A percentile compares a stretch with the other conserved stretches of the same genome.
Evolutionary conservation across 129 eudicot species (phyloP).

Genomic region (Flaveria trinervia): DNA sequence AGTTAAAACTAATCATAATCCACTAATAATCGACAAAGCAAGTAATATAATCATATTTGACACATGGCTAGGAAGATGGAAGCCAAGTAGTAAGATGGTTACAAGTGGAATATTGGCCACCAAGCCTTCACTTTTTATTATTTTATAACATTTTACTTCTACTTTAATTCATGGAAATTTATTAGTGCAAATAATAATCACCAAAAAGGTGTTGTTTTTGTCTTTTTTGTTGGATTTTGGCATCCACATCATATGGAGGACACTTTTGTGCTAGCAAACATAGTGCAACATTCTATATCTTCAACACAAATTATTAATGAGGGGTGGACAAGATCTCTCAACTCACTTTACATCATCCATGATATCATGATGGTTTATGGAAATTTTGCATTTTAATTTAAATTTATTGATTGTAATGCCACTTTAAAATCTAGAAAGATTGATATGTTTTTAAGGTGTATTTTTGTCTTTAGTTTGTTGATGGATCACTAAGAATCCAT

Average conservation of each 20-base stretch:
- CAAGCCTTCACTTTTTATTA: constrained; percentile 23
- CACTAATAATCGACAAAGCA: constrained; percentile 20
- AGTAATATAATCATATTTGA: constrained; percentile 29
- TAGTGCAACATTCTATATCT: constrained; percentile 28
- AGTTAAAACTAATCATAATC: constrained; percentile 16
- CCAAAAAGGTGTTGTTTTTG: constrained; percentile 18
- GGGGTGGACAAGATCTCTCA: constrained; percentile 33
- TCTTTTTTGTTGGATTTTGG: constrained; percentile 37
- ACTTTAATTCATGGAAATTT: constrained; percentile 28
- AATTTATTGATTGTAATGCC: neutral
- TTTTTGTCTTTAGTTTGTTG: neutral
- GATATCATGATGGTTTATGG: constrained; percentile 5
- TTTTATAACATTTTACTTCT: constrained; percentile 14
- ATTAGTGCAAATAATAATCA: constrained; percentile 31
- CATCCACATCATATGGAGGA: constrained; percentile 33
- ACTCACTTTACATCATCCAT: constrained; percentile 34
- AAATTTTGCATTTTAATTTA: neutral
- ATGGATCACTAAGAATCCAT: neutral
- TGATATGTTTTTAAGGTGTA: neutral
- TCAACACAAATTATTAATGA: constrained; percentile 17
- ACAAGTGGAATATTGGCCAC: constrained; percentile 40
- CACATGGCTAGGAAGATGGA: constrained; percentile 30
- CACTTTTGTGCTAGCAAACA: constrained; percentile 20
- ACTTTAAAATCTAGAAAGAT: neutral
- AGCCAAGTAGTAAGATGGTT: constrained; percentile 29